Evolutionary conservation across 2,329 filamentous ascomycete species (phyloP).

Genomic region (Teratosphaeria gauchensis): DNA sequence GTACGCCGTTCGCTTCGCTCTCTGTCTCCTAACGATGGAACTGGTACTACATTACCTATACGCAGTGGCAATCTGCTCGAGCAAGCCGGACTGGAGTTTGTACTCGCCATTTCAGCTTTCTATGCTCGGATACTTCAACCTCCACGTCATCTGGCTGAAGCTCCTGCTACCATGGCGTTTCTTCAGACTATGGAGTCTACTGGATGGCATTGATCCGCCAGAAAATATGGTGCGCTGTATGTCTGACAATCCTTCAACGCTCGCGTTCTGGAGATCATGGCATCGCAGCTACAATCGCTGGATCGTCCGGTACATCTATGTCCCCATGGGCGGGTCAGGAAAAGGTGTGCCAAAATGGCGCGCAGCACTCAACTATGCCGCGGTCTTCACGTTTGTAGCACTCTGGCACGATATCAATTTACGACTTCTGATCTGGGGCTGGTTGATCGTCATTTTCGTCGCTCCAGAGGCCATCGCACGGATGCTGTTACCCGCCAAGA

Average conservation of each 20-base stretch:
- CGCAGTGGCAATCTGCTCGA: conserved; percentile 81
- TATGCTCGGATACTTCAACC: conserved; percentile 89
- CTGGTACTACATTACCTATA: conserved; percentile 86
- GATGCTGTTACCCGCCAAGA: conserved; percentile 61
- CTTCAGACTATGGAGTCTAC: conserved; percentile 89
- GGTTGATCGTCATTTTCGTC: conserved; percentile 91
- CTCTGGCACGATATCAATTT: conserved; percentile 97
- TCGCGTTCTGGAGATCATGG: conserved; percentile 94
- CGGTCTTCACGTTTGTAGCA: conserved; percentile 93
- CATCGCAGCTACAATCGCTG: conserved; percentile 92
- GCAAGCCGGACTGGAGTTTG: conserved; percentile 64
- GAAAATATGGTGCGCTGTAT: conserved; percentile 99
- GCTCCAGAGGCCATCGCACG: conserved; percentile 71
- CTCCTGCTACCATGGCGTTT: conserved; percentile 95
- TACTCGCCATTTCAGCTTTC: conserved; percentile 83
- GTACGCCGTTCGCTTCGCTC: conserved; percentile 72
- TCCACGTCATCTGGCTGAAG: conserved; percentile 97
- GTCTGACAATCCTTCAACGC: conserved; percentile 83
- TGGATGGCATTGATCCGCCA: conserved; percentile 86
- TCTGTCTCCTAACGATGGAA: conserved; percentile 82
- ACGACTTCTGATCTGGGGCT: conserved; percentile 86
- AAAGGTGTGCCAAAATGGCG: conserved; percentile 41
- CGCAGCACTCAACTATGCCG: conserved; percentile 64
- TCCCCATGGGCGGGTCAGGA: conserved; percentile 68
- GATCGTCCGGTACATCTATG: conserved; percentile 86